phyloP scores from a whole-genome alignment of 805 yeast genomes.

The Myxozyma sirexii region DNA sequence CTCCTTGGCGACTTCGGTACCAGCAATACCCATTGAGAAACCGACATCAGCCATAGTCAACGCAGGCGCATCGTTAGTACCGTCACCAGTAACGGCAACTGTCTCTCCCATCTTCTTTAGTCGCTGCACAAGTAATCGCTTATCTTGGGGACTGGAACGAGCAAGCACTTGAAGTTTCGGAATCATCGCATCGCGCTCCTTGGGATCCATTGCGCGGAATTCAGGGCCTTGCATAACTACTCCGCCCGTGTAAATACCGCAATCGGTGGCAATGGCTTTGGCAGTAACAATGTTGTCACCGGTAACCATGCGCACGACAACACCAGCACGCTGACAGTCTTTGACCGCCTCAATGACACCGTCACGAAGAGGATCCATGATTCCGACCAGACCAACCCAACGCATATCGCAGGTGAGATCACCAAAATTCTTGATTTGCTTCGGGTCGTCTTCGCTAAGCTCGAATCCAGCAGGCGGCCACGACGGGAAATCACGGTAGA shows the following conservation, averaged over 20 bases:
- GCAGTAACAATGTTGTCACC: slow-evolving; percentile 96
- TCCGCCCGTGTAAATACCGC: slow-evolving; percentile 68
- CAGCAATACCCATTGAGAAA: slow-evolving; percentile 97
- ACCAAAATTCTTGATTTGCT: slow-evolving; percentile 28
- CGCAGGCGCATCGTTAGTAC: slow-evolving; percentile 99
- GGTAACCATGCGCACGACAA: slow-evolving; percentile 94
- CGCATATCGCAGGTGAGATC: slow-evolving; percentile 44
- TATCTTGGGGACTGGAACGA: slow-evolving; percentile 95
- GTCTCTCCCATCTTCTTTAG: slow-evolving; percentile 82
- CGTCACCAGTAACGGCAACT: slow-evolving; percentile 99
- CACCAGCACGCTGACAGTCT: slow-evolving; percentile 89
- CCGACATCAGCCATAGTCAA: slow-evolving; percentile 96
- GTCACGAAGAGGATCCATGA: slow-evolving; percentile 89
- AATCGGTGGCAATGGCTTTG: slow-evolving; percentile 80
- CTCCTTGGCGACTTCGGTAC: slow-evolving; percentile 98
- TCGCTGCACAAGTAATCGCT: slow-evolving; percentile 80
- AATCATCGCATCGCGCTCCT: slow-evolving; percentile 60
- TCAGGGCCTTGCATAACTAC: slow-evolving; percentile 91
- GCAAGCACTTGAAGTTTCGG: slow-evolving; percentile 85
- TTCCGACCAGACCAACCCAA: slow-evolving; percentile 81
- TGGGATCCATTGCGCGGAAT: slow-evolving; percentile 67
- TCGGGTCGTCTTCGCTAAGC: slow-evolving; percentile 32
- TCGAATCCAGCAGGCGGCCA: slow-evolving; percentile 71
- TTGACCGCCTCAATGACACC: slow-evolving; percentile 90
- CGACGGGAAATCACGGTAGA: slow-evolving; percentile 66